phyloP scores from a whole-genome alignment of 768 basidiomycete species.

The Auriscalpium orientale region DNA sequence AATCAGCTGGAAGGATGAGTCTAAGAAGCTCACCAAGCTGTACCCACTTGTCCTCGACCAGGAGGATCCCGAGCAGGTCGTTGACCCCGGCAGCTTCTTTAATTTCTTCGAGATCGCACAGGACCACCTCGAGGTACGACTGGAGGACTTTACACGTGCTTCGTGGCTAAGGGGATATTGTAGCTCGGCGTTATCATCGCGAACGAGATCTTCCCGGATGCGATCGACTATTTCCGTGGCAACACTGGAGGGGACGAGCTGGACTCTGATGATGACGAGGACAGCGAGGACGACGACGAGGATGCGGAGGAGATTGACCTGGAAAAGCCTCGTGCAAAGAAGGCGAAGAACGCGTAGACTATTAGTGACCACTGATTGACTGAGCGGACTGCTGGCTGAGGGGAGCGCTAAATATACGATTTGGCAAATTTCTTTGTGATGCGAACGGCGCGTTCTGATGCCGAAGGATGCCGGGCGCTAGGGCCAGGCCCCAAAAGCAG shows the following conservation, averaged over 20 bases:
- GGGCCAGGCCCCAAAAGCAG: too few species aligned
- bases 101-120: slow-evolving; percentile 69
- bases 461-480: too few species aligned
- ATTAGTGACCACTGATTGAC: background rate
- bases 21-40: slow-evolving; percentile 69
- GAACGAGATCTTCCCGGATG: slow-evolving; percentile 74
- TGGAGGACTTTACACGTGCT: too few species aligned
- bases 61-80: slow-evolving; percentile 51
- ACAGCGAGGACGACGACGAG: slow-evolving; percentile 66
- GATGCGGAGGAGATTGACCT: slow-evolving; percentile 84
- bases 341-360: slow-evolving; percentile 49
- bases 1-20: slow-evolving; percentile 77
- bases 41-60: slow-evolving; percentile 62
- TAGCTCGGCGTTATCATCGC: slow-evolving; percentile 69
- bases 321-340: slow-evolving; percentile 75
- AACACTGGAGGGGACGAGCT: slow-evolving; percentile 49
- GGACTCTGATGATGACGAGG: slow-evolving; percentile 60
- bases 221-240: slow-evolving; percentile 77
- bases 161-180: slow-evolving; percentile 1
- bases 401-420: too few species aligned
- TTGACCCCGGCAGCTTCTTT: slow-evolving; percentile 80
- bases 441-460: too few species aligned
- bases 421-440: too few species aligned
- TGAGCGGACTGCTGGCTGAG: too few species aligned
- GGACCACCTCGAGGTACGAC: slow-evolving; percentile 62